Percentiles rank a stretch among this genome's conserved stretches.
Conservation (phyloP, 1,139 yeast species). For the Groenewaldozyma sp. region DNA sequence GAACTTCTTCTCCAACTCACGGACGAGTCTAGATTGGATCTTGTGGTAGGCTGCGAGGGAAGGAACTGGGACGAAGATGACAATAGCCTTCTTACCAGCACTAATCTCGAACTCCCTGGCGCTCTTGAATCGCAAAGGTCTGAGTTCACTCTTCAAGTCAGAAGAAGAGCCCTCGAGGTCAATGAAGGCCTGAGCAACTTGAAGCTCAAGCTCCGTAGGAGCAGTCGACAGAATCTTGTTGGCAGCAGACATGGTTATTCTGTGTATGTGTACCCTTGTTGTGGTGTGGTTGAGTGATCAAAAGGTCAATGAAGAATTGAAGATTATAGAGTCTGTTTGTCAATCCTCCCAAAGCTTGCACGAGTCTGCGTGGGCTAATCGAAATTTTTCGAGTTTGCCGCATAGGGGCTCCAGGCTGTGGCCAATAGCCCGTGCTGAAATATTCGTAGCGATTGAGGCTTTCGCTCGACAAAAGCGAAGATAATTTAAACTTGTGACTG, state of each 20-base stretch:
- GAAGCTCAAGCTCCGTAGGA: constrained; percentile 98
- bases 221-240: constrained; percentile 67
- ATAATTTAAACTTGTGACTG: too few species aligned
- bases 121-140: constrained; percentile 98
- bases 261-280: constrained; percentile 5
- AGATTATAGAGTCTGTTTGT: background rate
- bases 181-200: constrained; percentile 97
- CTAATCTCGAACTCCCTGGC: constrained; percentile 95
- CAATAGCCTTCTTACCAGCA: constrained; percentile 99
- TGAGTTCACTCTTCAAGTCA: constrained; percentile 95
- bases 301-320: constrained; percentile 4
- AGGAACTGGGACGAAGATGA: constrained; percentile 97
- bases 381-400: too few species aligned
- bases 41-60: constrained; percentile 89
- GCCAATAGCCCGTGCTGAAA: too few species aligned
- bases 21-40: constrained; percentile 86
- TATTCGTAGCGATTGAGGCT: too few species aligned
- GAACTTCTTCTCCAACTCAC: constrained; percentile 99
- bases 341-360: constrained; percentile 1
- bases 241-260: constrained; percentile 90
- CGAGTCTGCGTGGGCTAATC: too few species aligned
- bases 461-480: too few species aligned
- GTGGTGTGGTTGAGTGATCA: background rate
- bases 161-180: constrained; percentile 93
- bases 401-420: too few species aligned